These are phyloP conservation scores for Nematodospora anomalae DNA, from an alignment of 1,139 yeast genomes.

Conservation along the genomic window DNA sequence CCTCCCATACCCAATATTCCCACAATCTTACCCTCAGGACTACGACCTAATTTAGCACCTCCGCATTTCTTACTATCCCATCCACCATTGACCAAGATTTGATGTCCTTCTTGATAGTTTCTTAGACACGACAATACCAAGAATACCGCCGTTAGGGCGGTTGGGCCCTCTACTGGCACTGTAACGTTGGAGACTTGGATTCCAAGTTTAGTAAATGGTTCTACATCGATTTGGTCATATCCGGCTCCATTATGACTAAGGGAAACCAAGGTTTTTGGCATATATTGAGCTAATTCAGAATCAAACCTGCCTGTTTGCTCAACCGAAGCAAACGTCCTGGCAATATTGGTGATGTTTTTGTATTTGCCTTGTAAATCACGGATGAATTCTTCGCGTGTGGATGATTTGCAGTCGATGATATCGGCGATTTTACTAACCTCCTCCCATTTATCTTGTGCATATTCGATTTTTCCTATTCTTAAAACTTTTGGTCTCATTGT, in stretches of 20 bases:
- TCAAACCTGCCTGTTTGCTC: slow-evolving; percentile 72
- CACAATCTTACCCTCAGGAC: slow-evolving; percentile 62
- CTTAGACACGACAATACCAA: slow-evolving; percentile 67
- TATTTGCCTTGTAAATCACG: slow-evolving; percentile 50
- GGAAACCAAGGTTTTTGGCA: slow-evolving; percentile 64
- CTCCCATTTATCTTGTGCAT: slow-evolving; percentile 59
- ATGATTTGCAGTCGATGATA: slow-evolving; percentile 48
- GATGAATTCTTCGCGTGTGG: slow-evolving; percentile 50
- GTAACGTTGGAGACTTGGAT: slow-evolving; percentile 77
- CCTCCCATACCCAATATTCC: slow-evolving; percentile 81
- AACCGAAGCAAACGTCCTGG: slow-evolving; percentile 52
- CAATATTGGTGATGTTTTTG: slow-evolving; percentile 46
- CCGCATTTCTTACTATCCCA: slow-evolving; percentile 44
- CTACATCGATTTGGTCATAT: slow-evolving; percentile 77
- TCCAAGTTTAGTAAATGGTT: slow-evolving; percentile 44
- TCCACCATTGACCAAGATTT: slow-evolving; percentile 51
- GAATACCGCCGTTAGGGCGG: slow-evolving; percentile 78
- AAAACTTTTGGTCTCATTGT: slow-evolving; percentile 51
- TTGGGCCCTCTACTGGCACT: slow-evolving; percentile 69
- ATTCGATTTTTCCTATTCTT: slow-evolving; percentile 54
- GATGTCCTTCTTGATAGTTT: slow-evolving; percentile 52
- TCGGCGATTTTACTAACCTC: slow-evolving; percentile 48
- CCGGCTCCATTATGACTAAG: slow-evolving; percentile 92
- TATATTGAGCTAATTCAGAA: slow-evolving; percentile 56
- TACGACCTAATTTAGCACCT: slow-evolving; percentile 35